phyloP scores from a whole-genome alignment of 129 eudicot species.

The Logfia minima region DNA sequence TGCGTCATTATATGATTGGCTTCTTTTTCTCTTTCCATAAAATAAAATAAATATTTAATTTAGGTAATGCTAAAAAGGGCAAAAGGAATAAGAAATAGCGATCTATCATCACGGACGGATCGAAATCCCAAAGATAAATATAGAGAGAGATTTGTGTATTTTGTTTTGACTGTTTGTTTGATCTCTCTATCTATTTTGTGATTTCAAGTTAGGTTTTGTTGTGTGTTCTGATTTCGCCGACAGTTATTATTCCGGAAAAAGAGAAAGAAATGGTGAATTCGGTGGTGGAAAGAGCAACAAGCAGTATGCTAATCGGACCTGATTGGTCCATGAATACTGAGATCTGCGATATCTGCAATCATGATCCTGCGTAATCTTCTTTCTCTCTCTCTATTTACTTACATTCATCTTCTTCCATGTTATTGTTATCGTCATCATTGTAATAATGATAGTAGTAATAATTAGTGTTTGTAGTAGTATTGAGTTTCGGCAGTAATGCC shows the following conservation, averaged over 20 bases:
- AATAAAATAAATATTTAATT: too few relatives aligned
- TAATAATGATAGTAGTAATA: neutral
- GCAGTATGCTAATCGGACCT: slow-evolving; percentile 56
- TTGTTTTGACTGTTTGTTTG: neutral
- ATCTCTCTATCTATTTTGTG: neutral
- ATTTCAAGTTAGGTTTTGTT: neutral
- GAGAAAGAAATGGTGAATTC: slow-evolving; percentile 60
- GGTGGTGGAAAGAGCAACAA: slow-evolving; percentile 77
- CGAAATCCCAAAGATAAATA: neutral
- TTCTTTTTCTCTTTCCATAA: too few relatives aligned
- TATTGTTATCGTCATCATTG: neutral
- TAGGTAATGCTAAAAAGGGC: too few relatives aligned
- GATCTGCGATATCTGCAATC: slow-evolving; percentile 59
- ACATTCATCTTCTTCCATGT: neutral
- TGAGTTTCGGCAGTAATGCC: neutral
- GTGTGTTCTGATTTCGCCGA: neutral
- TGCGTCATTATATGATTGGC: neutral
- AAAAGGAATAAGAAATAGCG: neutral
- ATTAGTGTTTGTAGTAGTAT: neutral
- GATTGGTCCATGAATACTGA: slow-evolving; percentile 60
- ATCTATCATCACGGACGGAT: neutral
- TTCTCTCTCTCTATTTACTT: neutral
- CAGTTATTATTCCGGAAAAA: neutral
- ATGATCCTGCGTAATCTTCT: slow-evolving; percentile 42
- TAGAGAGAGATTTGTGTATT: neutral